phyloP scores from a whole-genome alignment of 768 basidiomycete genomes.

The Hygrocybe coccinea region DNA sequence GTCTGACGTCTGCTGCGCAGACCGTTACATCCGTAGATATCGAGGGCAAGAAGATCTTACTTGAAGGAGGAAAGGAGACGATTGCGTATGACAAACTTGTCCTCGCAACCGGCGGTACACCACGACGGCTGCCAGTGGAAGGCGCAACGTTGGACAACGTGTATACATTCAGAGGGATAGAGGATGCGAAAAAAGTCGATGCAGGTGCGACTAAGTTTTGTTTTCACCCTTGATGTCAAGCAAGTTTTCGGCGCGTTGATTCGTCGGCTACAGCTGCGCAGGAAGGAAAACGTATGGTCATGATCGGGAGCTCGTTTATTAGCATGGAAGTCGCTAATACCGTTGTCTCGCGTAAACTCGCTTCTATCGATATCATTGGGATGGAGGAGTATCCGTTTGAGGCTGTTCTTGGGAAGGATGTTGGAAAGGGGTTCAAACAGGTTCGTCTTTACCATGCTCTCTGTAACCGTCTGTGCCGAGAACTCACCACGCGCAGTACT shows the following conservation, averaged over 20 bases:
- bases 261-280: constrained; percentile 42
- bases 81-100: constrained; percentile 73
- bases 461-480: not conserved
- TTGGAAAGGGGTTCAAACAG: constrained; percentile 75
- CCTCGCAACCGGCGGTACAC: constrained; percentile 70
- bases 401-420: constrained; percentile 69
- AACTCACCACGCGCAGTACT: constrained; percentile 43
- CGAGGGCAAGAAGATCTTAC: constrained; percentile 53
- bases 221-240: not conserved
- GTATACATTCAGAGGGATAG: constrained; percentile 63
- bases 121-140: constrained; percentile 71
- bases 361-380: constrained; percentile 79
- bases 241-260: constrained; percentile 3
- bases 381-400: constrained; percentile 81
- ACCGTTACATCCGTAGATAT: constrained; percentile 70
- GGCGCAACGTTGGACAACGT: constrained; percentile 74
- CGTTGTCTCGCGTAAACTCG: constrained; percentile 65
- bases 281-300: constrained; percentile 71
- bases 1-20: constrained; percentile 28
- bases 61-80: constrained; percentile 55
- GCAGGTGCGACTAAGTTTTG: constrained; percentile 41
- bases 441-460: constrained; percentile 29
- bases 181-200: constrained; percentile 68
- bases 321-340: constrained; percentile 89
- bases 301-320: constrained; percentile 89